Base-by-base conservation (phyloP, 1,139 yeast genomes). In the Diutina pseudorugosa region DNA sequence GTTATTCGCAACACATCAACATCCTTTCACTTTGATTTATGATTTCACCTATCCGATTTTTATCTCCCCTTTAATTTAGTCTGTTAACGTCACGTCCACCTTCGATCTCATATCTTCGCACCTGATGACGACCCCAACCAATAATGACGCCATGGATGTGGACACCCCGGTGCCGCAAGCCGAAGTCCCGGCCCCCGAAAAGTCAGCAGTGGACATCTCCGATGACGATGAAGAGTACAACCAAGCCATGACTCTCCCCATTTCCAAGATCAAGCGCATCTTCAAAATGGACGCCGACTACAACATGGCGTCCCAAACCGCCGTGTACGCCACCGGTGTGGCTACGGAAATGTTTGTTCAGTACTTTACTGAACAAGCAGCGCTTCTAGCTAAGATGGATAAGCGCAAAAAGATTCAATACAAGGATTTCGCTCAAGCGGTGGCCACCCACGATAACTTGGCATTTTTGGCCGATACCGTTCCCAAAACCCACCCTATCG, bases 281-380 rank as follows among this genome's bases (percentile, higher is more conserved):
- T 82, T 93, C 62, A 89, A 87, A 61, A 78, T 85, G 65, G 98
- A 93, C 63, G 89, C 91, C 4, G 96, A 88, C 47, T 86, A 86
- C 59, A 69, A 77, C 5, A 79, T 88, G 1, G 83, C 93, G 2
- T 82, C 95, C 1, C 86, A 82, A 54, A 73, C 84, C 42, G 95
- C 96, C 0, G 88, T 86, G 14, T 86, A 84, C 60, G 83, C 95
- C 14, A 76, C 93, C 2, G 94, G 95, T 0, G 79, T 87, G 50
- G 96, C 97, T 5, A 85, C 96, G 0, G 96, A 91, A 61, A 69
- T 88, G 51, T 91, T 91, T 65, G 77, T 90, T 16, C 88, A 85
- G 65, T 80, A 85, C 60, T 72, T 91, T 53, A 79, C 90, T 0
- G 95, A 86, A 64, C 94, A 88, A 60, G 93, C 96, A 0, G 70